These are phyloP conservation scores for Peniophora sp. DNA, from an alignment of 1,284 basidiomycete species.

Conservation along the genomic window DNA sequence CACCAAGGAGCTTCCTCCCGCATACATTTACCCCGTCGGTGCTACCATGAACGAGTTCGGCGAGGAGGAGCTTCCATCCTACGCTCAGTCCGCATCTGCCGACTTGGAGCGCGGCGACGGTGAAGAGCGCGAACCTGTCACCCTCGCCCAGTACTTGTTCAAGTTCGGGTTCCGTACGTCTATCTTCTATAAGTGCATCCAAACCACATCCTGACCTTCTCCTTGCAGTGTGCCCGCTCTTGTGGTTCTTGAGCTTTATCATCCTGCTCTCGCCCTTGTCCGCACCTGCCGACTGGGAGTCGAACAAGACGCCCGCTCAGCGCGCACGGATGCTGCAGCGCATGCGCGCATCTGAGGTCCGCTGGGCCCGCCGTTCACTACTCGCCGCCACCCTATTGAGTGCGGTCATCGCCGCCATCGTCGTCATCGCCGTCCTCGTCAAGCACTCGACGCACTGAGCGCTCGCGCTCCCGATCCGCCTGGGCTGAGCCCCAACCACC, in stretches of 20 bases:
- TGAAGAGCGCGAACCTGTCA: slow-evolving; percentile 3
- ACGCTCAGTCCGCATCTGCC: slow-evolving; percentile 4
- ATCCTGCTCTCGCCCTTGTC: slow-evolving; percentile 5
- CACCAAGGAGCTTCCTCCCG: slow-evolving; percentile 2
- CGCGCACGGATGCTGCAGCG: slow-evolving; percentile 2
- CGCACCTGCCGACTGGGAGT: slow-evolving; percentile 6
- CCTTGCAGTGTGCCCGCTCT: slow-evolving; percentile 6
- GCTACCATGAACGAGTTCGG: neutral
- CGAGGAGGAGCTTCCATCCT: slow-evolving; percentile 4
- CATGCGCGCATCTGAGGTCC: slow-evolving; percentile 2
- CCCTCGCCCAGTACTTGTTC: slow-evolving; percentile 8
- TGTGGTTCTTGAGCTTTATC: slow-evolving; percentile 8
- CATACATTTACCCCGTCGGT: neutral
- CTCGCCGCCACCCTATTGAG: neutral
- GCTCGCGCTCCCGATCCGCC: neutral
- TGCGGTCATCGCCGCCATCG: slow-evolving; percentile 3
- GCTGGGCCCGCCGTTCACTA: slow-evolving; percentile 2
- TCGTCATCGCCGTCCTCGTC: slow-evolving; percentile 1
- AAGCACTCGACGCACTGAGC: neutral
- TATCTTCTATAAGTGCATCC: neutral
- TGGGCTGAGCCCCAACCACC: neutral
- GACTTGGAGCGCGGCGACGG: neutral
- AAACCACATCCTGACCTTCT: neutral
- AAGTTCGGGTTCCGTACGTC: slow-evolving; percentile 9
- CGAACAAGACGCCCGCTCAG: slow-evolving; percentile 4